Percentiles rank a stretch among this genome's conserved stretches.
phyloP scores from a whole-genome alignment of 495 filamentous ascomycete genomes.

The Parmelia sp. region DNA sequence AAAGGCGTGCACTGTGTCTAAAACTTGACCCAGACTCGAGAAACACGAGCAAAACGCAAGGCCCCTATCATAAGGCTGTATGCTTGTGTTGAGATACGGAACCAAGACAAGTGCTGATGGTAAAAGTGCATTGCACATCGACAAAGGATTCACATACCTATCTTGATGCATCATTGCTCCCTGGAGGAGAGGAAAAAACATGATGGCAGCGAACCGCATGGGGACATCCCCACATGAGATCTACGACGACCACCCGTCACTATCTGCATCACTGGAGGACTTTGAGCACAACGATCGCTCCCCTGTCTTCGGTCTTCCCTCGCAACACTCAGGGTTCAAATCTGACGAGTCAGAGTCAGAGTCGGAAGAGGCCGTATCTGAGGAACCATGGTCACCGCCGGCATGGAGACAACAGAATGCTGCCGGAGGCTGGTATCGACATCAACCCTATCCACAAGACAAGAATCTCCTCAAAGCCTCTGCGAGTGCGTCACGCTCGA shows the following conservation, averaged over 20 bases:
- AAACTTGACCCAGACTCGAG: not conserved
- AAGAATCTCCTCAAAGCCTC: constrained; percentile 39
- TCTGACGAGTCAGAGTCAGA: constrained; percentile 54
- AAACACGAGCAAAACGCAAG: not conserved
- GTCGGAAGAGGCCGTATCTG: constrained; percentile 31
- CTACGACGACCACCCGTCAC: constrained; percentile 61
- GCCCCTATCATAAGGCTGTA: not conserved
- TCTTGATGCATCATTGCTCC: not conserved
- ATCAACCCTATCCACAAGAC: constrained; percentile 44
- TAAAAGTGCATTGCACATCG: not conserved
- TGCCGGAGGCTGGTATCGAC: constrained; percentile 57
- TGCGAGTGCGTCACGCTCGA: constrained; percentile 45
- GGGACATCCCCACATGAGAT: constrained; percentile 39
- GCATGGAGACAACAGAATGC: constrained; percentile 47
- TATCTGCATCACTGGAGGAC: constrained; percentile 70
- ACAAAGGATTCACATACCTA: not conserved
- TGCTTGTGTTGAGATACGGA: not conserved
- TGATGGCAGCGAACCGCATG: constrained; percentile 43
- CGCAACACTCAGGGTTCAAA: constrained; percentile 71
- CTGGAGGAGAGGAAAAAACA: not conserved
- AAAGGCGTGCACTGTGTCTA: constrained; percentile 3
- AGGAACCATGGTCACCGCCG: constrained; percentile 55
- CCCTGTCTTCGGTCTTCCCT: constrained; percentile 56
- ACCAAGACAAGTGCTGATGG: not conserved
- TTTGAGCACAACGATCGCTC: constrained; percentile 57